Evolutionary conservation across 441 rosid genomes (phyloP).

Genomic region (Corymbia citriodora): DNA sequence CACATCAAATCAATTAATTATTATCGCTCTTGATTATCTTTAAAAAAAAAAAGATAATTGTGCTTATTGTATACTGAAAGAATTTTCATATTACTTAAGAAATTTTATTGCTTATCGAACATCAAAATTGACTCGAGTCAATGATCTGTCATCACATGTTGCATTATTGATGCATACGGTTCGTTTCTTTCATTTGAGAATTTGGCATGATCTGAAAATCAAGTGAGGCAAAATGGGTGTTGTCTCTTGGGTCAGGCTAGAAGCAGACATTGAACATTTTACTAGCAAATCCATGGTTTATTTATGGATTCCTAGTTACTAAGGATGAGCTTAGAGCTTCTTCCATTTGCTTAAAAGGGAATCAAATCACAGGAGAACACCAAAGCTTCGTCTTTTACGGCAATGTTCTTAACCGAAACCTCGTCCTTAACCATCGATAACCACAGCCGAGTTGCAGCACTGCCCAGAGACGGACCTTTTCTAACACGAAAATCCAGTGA

Average conservation of each 20-base stretch:
- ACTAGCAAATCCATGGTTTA: not conserved
- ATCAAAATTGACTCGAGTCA: not conserved
- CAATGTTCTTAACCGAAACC: not conserved
- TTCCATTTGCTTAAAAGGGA: not conserved
- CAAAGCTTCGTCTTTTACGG: not conserved
- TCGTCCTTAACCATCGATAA: not conserved
- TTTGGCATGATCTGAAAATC: not conserved
- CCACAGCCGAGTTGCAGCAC: too few species aligned
- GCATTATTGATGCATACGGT: rapidly evolving
- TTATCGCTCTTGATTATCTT: not conserved
- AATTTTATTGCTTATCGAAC: rapidly evolving
- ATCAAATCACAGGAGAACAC: not conserved
- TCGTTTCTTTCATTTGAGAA: not conserved
- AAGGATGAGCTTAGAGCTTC: not conserved
- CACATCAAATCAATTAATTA: not conserved
- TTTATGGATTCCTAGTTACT: not conserved
- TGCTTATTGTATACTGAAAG: rapidly evolving
- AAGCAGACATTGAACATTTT: not conserved
- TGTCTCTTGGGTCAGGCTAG: not conserved
- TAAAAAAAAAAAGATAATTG: rapidly evolving
- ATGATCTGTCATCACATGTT: not conserved
- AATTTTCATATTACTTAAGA: not conserved
- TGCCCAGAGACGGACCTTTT: not conserved
- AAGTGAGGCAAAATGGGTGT: not conserved
- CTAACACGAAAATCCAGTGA: not conserved